These are phyloP conservation scores for Pterocarpus santalinus DNA, from an alignment of 306 rosid genomes.

Conservation along the genomic window DNA sequence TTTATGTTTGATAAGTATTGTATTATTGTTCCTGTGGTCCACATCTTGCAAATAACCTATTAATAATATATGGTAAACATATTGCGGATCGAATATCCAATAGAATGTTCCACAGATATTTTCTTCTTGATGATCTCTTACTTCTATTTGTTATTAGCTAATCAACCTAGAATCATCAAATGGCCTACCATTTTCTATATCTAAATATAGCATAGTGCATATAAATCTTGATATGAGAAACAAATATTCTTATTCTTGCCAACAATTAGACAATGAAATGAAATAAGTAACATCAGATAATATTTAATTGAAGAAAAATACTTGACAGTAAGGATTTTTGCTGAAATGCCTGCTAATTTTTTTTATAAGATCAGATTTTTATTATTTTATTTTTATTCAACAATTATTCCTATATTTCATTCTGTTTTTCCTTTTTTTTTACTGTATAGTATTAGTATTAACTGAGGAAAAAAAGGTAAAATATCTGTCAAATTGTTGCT, in stretches of 20 bases:
- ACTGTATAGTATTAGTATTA: no score
- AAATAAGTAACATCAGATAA: neutral
- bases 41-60: slow-evolving; percentile 1
- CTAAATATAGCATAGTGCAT: slow-evolving; percentile 1
- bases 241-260: neutral
- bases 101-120: slow-evolving; percentile 15
- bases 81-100: slow-evolving; percentile 34
- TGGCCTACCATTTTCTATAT: neutral
- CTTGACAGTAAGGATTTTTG: neutral
- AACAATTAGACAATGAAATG: neutral
- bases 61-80: neutral
- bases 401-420: neutral
- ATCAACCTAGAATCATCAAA: slow-evolving; percentile 26
- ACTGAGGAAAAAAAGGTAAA: neutral
- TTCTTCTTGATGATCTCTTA: neutral
- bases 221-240: neutral
- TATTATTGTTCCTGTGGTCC: slow-evolving; percentile 41
- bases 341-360: neutral
- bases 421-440: neutral
- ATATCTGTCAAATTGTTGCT: neutral
- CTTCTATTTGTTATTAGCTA: neutral
- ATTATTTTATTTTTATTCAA: neutral
- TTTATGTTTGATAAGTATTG: neutral
- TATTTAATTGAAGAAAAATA: neutral
- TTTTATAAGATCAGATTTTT: neutral